Base-by-base conservation (phyloP, 2,329 filamentous ascomycete genomes). In the Trichoderma sp. region DNA sequence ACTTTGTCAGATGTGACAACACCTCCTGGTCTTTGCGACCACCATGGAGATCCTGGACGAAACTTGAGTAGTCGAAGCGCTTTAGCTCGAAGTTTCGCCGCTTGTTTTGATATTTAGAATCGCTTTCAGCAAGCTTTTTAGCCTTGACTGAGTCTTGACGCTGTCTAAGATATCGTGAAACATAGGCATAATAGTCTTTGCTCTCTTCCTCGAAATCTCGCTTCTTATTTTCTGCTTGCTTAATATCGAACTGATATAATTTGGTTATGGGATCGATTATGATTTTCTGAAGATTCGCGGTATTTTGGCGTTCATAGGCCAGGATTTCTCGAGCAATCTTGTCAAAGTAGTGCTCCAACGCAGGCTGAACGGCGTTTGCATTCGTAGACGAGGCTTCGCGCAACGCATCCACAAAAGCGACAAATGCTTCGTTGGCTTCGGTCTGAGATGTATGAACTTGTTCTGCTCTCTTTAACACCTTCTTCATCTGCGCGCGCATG, bases 21-120 rank as follows among this genome's bases (percentile, higher is more conserved):
- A 99, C 93, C 80, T 99, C 96, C 79, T 98, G 96, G 78, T 99
- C 96, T 80, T 98, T 99, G 74, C 96, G 91, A n/a, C 96, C 96
- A 34, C 96, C 96, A 74, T 98, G 96, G n/a, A 99, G 86, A 84
- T 99, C 96, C 78, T 98, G 95, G 93, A 99, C 97, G 79, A 98
- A 99, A 15, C 94, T 97, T 3, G 95, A 98, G 81, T 99, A 99
- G 81, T 99, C 97, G 78, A 99, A 99, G 11, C 97, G 91, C 84
- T 97, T 98, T 71, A 99, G 87, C 84, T 99, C 96, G 78, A 99
- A 99, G 76, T 94, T 97, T 58, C 93, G 91, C 75, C 95, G 90
- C 84, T 98, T 98, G 60, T 88, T 90, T 80, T 98, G 95, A 79
- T 98, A 99, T 79, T 99, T 99, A 36, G 93, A 92, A 81, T 99